Conservation (phyloP, 2,329 filamentous ascomycete genomes). For the Talaromyces pinophilus region DNA sequence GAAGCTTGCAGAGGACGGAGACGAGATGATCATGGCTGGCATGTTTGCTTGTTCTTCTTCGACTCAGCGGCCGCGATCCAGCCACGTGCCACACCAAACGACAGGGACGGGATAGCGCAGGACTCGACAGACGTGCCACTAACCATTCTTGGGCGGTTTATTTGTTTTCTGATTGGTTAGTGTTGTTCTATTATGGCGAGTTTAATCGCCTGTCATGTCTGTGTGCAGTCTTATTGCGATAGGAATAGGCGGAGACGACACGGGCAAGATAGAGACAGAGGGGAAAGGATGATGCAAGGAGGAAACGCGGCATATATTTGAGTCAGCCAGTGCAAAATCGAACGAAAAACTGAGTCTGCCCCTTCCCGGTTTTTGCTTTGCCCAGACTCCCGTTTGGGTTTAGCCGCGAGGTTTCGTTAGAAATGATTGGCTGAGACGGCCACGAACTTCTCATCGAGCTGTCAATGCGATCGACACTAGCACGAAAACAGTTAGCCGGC, state of each 20-base stretch:
- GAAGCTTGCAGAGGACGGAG: constrained; percentile 42
- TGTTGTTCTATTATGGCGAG: background rate
- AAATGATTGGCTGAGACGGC: background rate
- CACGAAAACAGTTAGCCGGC: background rate
- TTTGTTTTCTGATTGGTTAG: background rate
- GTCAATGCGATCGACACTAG: background rate
- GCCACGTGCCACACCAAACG: constrained; percentile 19
- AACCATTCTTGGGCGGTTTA: background rate
- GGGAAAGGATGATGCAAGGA: background rate
- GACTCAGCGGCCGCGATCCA: constrained; percentile 16
- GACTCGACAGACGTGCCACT: constrained; percentile 5
- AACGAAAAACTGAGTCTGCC: background rate
- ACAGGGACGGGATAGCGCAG: constrained; percentile 16
- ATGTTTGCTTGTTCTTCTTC: constrained; percentile 8
- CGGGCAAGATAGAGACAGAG: background rate
- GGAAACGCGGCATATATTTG: background rate
- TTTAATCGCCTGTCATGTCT: background rate
- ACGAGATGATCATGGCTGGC: constrained; percentile 42
- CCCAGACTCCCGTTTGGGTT: background rate
- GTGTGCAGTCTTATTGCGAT: background rate
- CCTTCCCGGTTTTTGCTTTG: background rate
- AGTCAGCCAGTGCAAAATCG: background rate
- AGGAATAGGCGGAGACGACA: background rate
- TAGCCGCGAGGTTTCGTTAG: background rate
- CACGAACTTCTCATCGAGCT: background rate